These are phyloP conservation scores for Colletotrichum liaoningense DNA, from an alignment of 2,329 filamentous ascomycete species.

Conservation along the genomic window DNA sequence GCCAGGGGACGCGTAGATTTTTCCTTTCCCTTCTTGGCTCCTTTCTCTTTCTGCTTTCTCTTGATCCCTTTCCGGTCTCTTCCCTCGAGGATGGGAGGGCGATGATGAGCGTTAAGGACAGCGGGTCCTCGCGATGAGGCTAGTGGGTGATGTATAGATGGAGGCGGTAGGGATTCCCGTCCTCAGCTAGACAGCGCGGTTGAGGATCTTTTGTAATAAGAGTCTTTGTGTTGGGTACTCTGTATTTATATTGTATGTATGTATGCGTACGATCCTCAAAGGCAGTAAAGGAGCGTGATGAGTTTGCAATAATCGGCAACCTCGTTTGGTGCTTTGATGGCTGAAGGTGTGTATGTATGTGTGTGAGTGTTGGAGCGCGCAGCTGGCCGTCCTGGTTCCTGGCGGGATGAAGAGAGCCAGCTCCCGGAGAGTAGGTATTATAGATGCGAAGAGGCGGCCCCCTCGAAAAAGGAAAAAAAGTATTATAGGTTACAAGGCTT, in stretches of 20 bases:
- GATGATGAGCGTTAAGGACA: constrained; percentile 48
- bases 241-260: constrained; percentile 23
- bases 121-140: constrained; percentile 53
- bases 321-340: constrained; percentile 53
- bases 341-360: constrained; percentile 36
- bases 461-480: constrained; percentile 36
- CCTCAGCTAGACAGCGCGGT: constrained; percentile 7
- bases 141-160: constrained; percentile 36
- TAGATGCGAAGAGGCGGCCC: constrained; percentile 56
- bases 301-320: constrained; percentile 52
- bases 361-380: constrained; percentile 38
- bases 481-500: constrained; percentile 44
- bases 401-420: constrained; percentile 63
- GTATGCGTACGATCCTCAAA: constrained; percentile 37
- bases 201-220: background rate
- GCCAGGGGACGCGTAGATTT: constrained; percentile 51
- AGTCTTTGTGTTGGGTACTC: background rate
- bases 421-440: constrained; percentile 55
- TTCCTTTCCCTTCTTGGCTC: constrained; percentile 30
- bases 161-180: constrained; percentile 41
- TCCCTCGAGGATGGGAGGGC: constrained; percentile 1
- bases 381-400: constrained; percentile 55
- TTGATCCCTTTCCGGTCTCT: constrained; percentile 1
- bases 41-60: constrained; percentile 11
- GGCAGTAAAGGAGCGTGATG: constrained; percentile 55